Conservation (phyloP, 2,329 filamentous ascomycete species). For the Trichoderma brevicompactum region DNA sequence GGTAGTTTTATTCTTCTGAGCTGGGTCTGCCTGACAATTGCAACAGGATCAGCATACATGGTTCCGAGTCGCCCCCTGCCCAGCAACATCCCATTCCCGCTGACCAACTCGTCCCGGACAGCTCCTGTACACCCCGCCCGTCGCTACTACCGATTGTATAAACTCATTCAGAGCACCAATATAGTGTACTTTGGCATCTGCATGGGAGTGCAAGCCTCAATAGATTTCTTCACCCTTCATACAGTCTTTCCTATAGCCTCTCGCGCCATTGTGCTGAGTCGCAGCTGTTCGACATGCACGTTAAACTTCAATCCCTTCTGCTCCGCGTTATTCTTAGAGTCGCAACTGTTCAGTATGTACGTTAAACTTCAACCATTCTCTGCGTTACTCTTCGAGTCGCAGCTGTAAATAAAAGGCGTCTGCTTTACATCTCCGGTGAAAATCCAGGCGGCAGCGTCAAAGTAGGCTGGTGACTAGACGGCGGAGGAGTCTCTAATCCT, state of each 20-base stretch:
- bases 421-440: conserved; percentile 53
- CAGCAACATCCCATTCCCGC: too few species aligned
- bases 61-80: too few species aligned
- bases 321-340: conserved; percentile 29
- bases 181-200: too few species aligned
- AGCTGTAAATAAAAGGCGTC: conserved; percentile 48
- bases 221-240: too few species aligned
- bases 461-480: conserved; percentile 36
- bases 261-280: conserved; percentile 47
- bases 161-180: too few species aligned
- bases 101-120: too few species aligned
- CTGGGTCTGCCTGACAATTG: too few species aligned
- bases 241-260: conserved; percentile 17
- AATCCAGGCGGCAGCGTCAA: conserved; percentile 43
- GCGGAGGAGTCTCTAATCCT: conserved; percentile 40
- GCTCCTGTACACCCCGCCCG: too few species aligned
- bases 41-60: too few species aligned
- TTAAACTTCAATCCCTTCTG: conserved; percentile 38
- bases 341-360: conserved; percentile 38
- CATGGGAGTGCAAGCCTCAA: too few species aligned
- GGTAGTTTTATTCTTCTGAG: too few species aligned
- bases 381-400: conserved; percentile 30
- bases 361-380: conserved; percentile 39
- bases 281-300: conserved; percentile 41
- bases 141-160: too few species aligned